Conservation (phyloP, 2,329 filamentous ascomycete species). For the Lasiodiplodia citricola region DNA sequence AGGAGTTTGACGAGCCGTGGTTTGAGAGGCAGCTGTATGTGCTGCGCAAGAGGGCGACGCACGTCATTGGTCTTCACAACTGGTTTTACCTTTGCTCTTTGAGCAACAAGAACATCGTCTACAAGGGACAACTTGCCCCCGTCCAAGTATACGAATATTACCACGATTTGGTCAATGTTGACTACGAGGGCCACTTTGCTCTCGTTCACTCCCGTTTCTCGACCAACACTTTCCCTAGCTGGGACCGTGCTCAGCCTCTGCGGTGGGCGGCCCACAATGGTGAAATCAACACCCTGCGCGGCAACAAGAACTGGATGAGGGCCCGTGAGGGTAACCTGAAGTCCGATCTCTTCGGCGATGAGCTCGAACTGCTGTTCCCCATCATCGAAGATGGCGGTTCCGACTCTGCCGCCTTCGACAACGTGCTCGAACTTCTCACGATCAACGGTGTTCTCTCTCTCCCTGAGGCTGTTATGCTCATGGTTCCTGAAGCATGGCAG, state of each 20-base stretch:
- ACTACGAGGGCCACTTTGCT: slow-evolving; percentile 97
- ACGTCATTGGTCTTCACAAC: slow-evolving; percentile 93
- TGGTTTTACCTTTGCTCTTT: slow-evolving; percentile 99
- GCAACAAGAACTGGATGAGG: slow-evolving; percentile 99
- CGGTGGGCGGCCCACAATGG: slow-evolving; percentile 98
- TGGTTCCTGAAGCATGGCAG: slow-evolving; percentile 98
- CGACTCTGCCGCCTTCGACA: slow-evolving; percentile 96
- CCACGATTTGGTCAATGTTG: slow-evolving; percentile 93
- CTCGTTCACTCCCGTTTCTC: slow-evolving; percentile 97
- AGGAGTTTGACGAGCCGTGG: slow-evolving; percentile 79
- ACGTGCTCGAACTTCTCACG: slow-evolving; percentile 89
- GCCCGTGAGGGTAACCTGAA: slow-evolving; percentile 94
- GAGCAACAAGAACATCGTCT: slow-evolving; percentile 98
- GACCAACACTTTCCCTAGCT: slow-evolving; percentile 97
- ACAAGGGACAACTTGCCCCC: slow-evolving; percentile 95
- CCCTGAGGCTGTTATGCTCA: slow-evolving; percentile 96
- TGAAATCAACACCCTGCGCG: slow-evolving; percentile 96
- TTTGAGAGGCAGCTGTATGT: slow-evolving; percentile 96
- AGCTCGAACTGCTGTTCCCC: slow-evolving; percentile 87
- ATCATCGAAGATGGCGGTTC: slow-evolving; percentile 97
- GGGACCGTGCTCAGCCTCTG: slow-evolving; percentile 95
- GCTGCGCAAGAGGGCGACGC: slow-evolving; percentile 90
- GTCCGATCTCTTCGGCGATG: slow-evolving; percentile 89
- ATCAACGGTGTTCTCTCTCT: slow-evolving; percentile 96
- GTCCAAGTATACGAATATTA: slow-evolving; percentile 98